A percentile compares a stretch with the other conserved stretches of the same genome.
Evolutionary conservation across 441 rosid genomes (phyloP).

Genomic region (Capsella rubella): DNA sequence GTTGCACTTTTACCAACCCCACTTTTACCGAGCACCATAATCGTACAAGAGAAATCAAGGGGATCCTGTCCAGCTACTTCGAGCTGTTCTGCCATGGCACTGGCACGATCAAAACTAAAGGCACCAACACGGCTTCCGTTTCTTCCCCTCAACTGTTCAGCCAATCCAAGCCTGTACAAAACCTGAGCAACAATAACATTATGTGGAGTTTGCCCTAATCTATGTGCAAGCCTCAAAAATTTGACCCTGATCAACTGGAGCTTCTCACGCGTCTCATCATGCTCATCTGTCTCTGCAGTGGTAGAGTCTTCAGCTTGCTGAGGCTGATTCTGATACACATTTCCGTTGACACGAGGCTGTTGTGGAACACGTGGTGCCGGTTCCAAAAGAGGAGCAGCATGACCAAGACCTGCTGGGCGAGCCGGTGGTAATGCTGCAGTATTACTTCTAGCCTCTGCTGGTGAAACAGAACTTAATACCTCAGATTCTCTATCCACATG

Average conservation of each 20-base stretch:
- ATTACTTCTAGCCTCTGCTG: slow-evolving; percentile 51
- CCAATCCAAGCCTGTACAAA: slow-evolving; percentile 89
- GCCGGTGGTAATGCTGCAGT: slow-evolving; percentile 51
- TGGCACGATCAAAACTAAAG: slow-evolving; percentile 96
- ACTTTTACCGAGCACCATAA: slow-evolving; percentile 95
- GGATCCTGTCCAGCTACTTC: slow-evolving; percentile 95
- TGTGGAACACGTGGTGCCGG: slow-evolving; percentile 72
- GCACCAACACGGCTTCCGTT: slow-evolving; percentile 98
- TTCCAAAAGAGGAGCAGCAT: slow-evolving; percentile 77
- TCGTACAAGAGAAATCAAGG: slow-evolving; percentile 94
- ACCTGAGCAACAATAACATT: slow-evolving; percentile 99
- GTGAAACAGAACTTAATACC: slow-evolving; percentile 44
- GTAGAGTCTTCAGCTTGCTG: slow-evolving; percentile 74
- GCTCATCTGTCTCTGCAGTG: slow-evolving; percentile 74
- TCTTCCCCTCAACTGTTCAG: slow-evolving; percentile 96
- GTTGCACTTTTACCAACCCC: slow-evolving; percentile 99
- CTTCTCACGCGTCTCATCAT: slow-evolving; percentile 90
- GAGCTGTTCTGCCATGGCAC: slow-evolving; percentile 97
- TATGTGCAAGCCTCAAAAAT: slow-evolving; percentile 90
- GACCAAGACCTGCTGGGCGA: slow-evolving; percentile 94
- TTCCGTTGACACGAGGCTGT: slow-evolving; percentile 82
- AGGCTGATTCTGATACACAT: slow-evolving; percentile 56
- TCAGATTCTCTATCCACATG: slow-evolving; percentile 45
- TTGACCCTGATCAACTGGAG: slow-evolving; percentile 97
- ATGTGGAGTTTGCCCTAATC: slow-evolving; percentile 99